Base-by-base conservation (phyloP, 164 flowering plant genomes). In the Platanus orientalis region DNA sequence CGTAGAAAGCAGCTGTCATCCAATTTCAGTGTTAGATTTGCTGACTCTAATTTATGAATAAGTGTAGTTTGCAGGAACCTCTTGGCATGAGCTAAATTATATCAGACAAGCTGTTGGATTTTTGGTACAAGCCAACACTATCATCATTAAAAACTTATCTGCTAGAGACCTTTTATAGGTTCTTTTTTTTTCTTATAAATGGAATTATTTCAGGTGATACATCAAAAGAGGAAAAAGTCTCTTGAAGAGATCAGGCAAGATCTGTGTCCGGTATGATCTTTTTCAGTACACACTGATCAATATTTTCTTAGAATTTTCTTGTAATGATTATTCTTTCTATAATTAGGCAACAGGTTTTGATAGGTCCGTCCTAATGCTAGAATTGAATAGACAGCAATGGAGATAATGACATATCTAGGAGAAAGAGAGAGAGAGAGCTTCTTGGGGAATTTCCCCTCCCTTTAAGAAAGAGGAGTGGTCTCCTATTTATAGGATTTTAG, bases 31-130 rank as follows among this genome's bases (percentile, higher is more conserved):
- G 7, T 57, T 32, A 25, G n/a, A 9, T 27, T 28, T 58, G 54
- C 11, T 29, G 24, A 14, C 45, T 51, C 73, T 74, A 57, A 76
- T 56, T 66, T 16, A 16, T 62, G 51, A 21, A 27, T 47, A 24
- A 54, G 32, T 80, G 71, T 67, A 92, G 99, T 92, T 73, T 87
- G 92, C 94, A 76, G 99, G 97, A 78, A 89, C 95, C 7, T 90
- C 97, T 48, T 92, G 97, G 97, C 94, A 92, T 44, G 95, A 95
- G 78, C 82, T 95, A 30, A 88, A 84, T 58, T 85, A 88, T 65
- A 92, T 95, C 53, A 80, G 97, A 70, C 99, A 95, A 79, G 99
- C 98, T 65, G 99, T 95, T 82, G 98, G 99, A 21, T 95, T 95
- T 77, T 77, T 95, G 97, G 99, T 92, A 92, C 29, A 47, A n/a